Conservation (phyloP, 2,329 filamentous ascomycete genomes). For the Chalaropsis ovoidea region DNA sequence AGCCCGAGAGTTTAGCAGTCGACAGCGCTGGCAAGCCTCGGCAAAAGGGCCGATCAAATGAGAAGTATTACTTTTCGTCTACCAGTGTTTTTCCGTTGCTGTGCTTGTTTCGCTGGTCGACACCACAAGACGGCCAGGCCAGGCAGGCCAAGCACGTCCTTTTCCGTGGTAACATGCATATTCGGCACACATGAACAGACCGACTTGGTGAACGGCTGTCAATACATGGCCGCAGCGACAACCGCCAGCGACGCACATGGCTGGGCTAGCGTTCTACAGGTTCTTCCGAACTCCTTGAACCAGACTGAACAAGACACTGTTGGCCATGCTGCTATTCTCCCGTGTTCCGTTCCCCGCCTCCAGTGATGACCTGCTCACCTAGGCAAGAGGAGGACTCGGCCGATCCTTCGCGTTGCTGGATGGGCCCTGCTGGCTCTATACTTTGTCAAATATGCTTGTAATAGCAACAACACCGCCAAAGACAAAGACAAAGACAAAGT, state of each 20-base stretch:
- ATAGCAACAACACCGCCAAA: neutral
- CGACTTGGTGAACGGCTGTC: neutral
- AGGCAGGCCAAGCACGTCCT: neutral
- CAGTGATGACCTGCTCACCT: neutral
- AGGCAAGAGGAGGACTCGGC: neutral
- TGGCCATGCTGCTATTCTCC: neutral
- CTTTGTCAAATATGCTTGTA: neutral
- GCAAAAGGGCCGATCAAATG: slow-evolving; percentile 6
- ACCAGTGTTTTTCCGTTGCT: neutral
- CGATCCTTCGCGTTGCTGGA: neutral
- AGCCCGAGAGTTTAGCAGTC: neutral
- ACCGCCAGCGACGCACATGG: neutral
- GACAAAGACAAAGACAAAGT: neutral
- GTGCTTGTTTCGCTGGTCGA: neutral
- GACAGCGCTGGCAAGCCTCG: neutral
- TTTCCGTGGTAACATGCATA: neutral
- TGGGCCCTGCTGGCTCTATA: neutral
- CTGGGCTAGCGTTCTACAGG: no score
- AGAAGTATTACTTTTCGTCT: neutral
- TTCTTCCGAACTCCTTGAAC: neutral
- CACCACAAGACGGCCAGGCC: no score
- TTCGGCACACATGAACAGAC: neutral
- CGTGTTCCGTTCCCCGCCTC: no score
- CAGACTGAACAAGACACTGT: neutral
- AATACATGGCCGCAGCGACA: neutral